Evolutionary conservation across 2,329 filamentous ascomycete species (phyloP).

Genomic region (Knoxdaviesia proteae): DNA sequence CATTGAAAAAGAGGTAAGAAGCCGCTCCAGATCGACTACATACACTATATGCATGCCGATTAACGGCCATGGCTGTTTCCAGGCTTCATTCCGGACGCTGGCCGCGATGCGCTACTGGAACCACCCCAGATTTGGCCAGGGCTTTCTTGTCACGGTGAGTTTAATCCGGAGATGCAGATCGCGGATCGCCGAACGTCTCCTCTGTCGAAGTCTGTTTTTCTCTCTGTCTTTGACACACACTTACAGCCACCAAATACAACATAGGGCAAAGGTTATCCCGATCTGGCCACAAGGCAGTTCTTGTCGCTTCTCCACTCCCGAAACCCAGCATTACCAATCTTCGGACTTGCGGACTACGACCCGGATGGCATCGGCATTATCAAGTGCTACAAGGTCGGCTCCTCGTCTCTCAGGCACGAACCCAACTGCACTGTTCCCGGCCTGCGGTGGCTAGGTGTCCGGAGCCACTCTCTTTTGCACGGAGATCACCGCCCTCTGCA

Average conservation of each 20-base stretch:
- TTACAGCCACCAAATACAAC: background rate
- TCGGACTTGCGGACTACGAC: slow-evolving; percentile 52
- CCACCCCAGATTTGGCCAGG: slow-evolving; percentile 24
- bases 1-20: slow-evolving; percentile 54
- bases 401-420: slow-evolving; percentile 40
- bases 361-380: slow-evolving; percentile 58
- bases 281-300: slow-evolving; percentile 48
- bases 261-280: slow-evolving; percentile 67
- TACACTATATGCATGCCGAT: background rate
- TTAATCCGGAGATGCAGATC: background rate
- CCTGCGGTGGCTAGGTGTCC: slow-evolving; percentile 45
- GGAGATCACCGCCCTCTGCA: too few relatives aligned
- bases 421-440: slow-evolving; percentile 23
- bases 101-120: slow-evolving; percentile 34
- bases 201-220: too few relatives aligned
- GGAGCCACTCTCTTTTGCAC: slow-evolving; percentile 8
- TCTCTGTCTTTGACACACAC: background rate
- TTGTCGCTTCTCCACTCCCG: slow-evolving; percentile 29
- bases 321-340: slow-evolving; percentile 31
- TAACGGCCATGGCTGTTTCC: slow-evolving; percentile 4
- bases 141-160: slow-evolving; percentile 46
- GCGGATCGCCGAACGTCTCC: too few relatives aligned
- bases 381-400: slow-evolving; percentile 52
- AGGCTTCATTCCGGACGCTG: slow-evolving; percentile 60
- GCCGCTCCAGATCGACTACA: background rate